Base-by-base conservation (phyloP, 2,329 filamentous ascomycete species). In the Teratosphaeria zuluensis region DNA sequence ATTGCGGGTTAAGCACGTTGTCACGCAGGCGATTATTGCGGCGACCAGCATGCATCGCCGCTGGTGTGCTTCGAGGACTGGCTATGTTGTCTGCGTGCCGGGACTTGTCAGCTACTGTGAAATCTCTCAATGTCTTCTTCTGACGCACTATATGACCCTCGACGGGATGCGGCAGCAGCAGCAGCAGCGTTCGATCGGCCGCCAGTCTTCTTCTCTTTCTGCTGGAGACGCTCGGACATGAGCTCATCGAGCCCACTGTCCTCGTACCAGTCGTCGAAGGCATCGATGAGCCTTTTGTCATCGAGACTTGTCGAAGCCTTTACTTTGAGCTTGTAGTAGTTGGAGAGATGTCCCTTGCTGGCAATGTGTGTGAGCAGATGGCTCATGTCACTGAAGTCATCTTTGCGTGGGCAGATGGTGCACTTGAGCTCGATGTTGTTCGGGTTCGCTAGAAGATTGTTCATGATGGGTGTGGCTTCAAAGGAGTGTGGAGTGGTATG, bases 361-460 rank as follows among this genome's bases (percentile, higher is more conserved):
- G 88, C 85, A 62, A 96, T 84, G 70, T 97, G 92, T 12, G 92
- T 97, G 69, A 97, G 83, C 42, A 96, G 79, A 73, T 96, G 92
- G 35, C 92, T 96, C 52, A 91, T 80, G 73, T 97, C 92, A 58
- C 90, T 95, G 75, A 96, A 96, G 32, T 76, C 82, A 46, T 90
- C 89, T 61, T 81, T 82, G 65, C 87, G 89, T 38, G 88, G 87
- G 72, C 92, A 97, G 65, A 96, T 86, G 68, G 81, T 85, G 82
- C 92, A 97, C 24, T 54, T 54, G 52, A 31, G 30, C 16, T 32
- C 52, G 24, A 53, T 53, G 52, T 53, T 53, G 19, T 35, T 53
- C 28, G 52, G 28, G 24, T 53, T 35, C 9, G 52, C 28, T 28
- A 53, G 52, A 16, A 53, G 16, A 21, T 31, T 53, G 28, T 31